Conservation (phyloP, 176 grass and related monocot genomes). For the Cenchrus americanus region DNA sequence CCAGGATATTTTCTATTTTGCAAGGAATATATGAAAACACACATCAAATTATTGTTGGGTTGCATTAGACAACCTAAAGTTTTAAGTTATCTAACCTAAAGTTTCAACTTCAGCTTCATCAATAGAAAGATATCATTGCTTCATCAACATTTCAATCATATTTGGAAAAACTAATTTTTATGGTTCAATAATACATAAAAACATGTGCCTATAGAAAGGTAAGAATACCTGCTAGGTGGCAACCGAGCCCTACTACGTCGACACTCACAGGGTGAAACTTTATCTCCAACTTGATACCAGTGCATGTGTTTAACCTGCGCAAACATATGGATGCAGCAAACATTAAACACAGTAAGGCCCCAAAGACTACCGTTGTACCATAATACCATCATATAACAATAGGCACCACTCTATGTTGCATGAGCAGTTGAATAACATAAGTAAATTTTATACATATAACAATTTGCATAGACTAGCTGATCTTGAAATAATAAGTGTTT, state of each 20-base stretch:
- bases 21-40: background rate
- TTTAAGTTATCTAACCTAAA: background rate
- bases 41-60: constrained; percentile 11
- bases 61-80: background rate
- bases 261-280: constrained; percentile 90
- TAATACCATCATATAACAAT: background rate
- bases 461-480: background rate
- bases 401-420: background rate
- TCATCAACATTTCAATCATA: constrained; percentile 28
- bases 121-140: background rate
- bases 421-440: background rate
- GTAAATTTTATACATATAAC: background rate
- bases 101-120: background rate
- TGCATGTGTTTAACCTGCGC: constrained; percentile 96
- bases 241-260: constrained; percentile 84
- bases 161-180: background rate
- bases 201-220: constrained; percentile 11
- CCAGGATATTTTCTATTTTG: constrained; percentile 5
- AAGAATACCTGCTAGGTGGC: constrained; percentile 83
- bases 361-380: constrained; percentile 1
- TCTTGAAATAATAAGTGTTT: constrained; percentile 21
- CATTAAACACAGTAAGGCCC: background rate
- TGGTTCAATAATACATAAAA: background rate
- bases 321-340: constrained; percentile 9
- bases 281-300: constrained; percentile 81